Evolutionary conservation across 1,139 yeast species (phyloP).

Genomic region (Pichia inconspicua): DNA sequence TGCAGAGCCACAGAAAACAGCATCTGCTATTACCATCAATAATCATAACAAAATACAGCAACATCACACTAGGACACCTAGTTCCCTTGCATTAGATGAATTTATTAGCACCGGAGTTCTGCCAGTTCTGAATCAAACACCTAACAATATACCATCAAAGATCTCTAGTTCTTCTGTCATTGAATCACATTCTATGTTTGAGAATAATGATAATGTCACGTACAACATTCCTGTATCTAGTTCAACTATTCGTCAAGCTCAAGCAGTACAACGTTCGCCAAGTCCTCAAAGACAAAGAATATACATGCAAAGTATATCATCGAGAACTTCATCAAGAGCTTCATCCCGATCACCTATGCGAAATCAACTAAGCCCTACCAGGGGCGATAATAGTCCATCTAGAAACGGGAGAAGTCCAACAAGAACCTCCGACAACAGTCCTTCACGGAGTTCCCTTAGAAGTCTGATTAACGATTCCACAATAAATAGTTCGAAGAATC

Average conservation of each 20-base stretch:
- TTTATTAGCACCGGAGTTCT: conserved; percentile 24
- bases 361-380: not conserved
- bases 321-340: conserved; percentile 12
- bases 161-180: not conserved
- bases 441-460: not conserved
- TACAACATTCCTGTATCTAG: conserved; percentile 9
- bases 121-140: conserved; percentile 11
- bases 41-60: conserved; percentile 9
- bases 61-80: conserved; percentile 19
- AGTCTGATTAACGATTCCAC: not conserved
- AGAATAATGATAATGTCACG: conserved; percentile 4
- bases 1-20: conserved; percentile 14
- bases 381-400: not conserved
- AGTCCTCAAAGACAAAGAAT: conserved; percentile 7
- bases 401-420: conserved; percentile 3
- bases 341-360: conserved; percentile 9
- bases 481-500: not conserved
- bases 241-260: conserved; percentile 7
- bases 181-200: conserved; percentile 14
- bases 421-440: not conserved
- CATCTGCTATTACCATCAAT: conserved; percentile 2
- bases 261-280: conserved; percentile 3
- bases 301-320: conserved; percentile 4
- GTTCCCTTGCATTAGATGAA: conserved; percentile 22
- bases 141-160: conserved; percentile 1